Evolutionary conservation across 2,329 filamentous ascomycete species (phyloP), one percentile per base, ranked within the genome.

Genomic region (Tolypocladium album): DNA sequence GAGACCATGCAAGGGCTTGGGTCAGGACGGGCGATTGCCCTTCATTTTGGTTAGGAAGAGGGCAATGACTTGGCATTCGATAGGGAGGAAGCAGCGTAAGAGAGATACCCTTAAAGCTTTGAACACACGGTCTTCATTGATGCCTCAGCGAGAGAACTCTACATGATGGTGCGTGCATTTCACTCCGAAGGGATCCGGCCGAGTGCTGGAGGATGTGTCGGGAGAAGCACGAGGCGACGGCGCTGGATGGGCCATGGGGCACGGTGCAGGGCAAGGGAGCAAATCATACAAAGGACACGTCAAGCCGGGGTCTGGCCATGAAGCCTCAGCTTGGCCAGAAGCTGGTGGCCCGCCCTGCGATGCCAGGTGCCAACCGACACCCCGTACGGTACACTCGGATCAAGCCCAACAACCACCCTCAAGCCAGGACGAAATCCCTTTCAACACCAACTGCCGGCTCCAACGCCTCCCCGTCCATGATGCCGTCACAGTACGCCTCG

Each of bases 381-480:
- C 24, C 17, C 4, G 4, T 45, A n/a, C 42, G n/a, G 8, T 8
- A n/a, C n/a, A 38, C 36, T 38, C 36, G 1, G 34, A 36, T 8
- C 34, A 36, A 36, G 34, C 34, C 42, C 42, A 43, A 5, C 27
- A 43, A 20, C 42, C 42, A 5, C 7, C 1, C 1, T 59, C 52
- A 59, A 31, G 42, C 60, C 4, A 64, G 22, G 8, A 61, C 13
- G 40, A 63, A 64, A 4, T 20, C n/a, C 39, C 7, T 39, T 1
- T 62, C 58, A 7, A 38, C 24, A 6, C 45, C 52, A 11, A 56
- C 36, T 2, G 45, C 47, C 24, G 34, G 61, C 62, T 61, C 57
- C 59, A 69, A 56, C 17, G 66, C 58, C 61, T 73, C 69, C 1
- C 71, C 71, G 17, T 71, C 59, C 71, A 73, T 74, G 20, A 73